phyloP scores from a whole-genome alignment of 345 rosid genomes.

The Jatropha curcas region DNA sequence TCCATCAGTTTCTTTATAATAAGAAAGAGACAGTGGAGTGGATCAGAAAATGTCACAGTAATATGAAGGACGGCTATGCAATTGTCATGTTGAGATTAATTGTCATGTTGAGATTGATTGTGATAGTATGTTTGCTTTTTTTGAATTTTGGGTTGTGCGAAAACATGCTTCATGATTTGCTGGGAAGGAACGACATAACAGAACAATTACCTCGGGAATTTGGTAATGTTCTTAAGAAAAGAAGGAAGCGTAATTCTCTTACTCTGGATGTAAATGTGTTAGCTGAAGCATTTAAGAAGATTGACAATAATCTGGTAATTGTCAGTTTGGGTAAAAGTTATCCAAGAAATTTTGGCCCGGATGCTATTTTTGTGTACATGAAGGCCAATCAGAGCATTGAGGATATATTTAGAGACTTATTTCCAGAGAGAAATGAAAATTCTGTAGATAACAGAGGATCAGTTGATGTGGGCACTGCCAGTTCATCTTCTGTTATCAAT shows the following conservation, averaged over 20 bases:
- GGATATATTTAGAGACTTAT: slow-evolving; percentile 1
- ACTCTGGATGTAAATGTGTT: not conserved
- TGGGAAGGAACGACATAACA: slow-evolving; percentile 1
- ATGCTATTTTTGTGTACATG: slow-evolving; percentile 1
- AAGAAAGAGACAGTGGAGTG: slow-evolving; percentile 28
- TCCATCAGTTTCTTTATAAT: slow-evolving; percentile 12
- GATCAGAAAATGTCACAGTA: slow-evolving; percentile 18
- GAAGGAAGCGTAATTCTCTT: not conserved
- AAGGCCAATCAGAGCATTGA: slow-evolving; percentile 1
- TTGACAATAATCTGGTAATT: slow-evolving; percentile 1
- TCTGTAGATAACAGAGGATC: not conserved
- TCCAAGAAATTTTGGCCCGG: not conserved
- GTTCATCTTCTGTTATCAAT: not conserved
- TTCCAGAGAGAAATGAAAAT: not conserved
- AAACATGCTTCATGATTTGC: slow-evolving; percentile 21
- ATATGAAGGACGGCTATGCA: slow-evolving; percentile 10
- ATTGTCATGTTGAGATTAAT: slow-evolving; percentile 39
- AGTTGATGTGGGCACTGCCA: not conserved
- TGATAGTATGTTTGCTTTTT: slow-evolving; percentile 30
- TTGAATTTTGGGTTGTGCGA: slow-evolving; percentile 31
- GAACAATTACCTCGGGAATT: not conserved
- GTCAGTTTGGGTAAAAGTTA: not conserved
- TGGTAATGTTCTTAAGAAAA: not conserved
- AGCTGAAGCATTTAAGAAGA: slow-evolving; percentile 4
- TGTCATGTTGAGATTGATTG: slow-evolving; percentile 40